Evolutionary conservation across 345 rosid genomes (phyloP), one percentile per base, ranked within the genome.

Genomic region (Camelina sativa): DNA sequence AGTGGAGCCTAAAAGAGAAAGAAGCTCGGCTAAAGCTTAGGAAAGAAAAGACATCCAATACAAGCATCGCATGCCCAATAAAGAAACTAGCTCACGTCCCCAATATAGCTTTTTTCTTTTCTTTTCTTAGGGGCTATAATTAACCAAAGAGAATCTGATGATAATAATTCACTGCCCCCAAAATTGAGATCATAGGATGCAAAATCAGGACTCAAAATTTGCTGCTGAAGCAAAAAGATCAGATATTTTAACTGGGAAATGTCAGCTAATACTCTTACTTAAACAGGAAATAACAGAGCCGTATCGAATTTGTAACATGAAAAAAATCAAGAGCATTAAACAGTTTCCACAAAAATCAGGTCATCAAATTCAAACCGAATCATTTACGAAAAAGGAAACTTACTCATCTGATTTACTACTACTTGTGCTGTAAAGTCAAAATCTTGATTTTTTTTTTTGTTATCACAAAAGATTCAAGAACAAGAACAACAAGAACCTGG

Each of bases 51-150:
- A 28, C 4, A 28, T 28, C 4, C 30, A 28, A 28, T 63, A 63
- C 46, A 70, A 69, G 65, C 76, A 77, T 65, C 15, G 72, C 80
- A 77, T 71, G 84, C 76, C 59, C 76, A 78, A 41, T 57, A 73
- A 79, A 56, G 64, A 67, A 74, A 72, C 11, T 67, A 80, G 62
- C 65, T 65, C 74, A 62, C 69, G 77, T 69, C 77, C 50, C 74
- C 41, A 59, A 55, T 28, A 23, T 51, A 72, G 65, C 75, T 69
- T 51, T 40, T 57, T 41, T 51, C 32, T 57, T 41, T 38, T 56
- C 41, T 7, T 51, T 65, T 25, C 28, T 61, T 69, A 52, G 23
- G 28, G 62, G 20, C 20, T 41, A 75, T 37, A 67, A 48, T 48
- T 30, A 37, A 74, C 0, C 66, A 48, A 25, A 66, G 59, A 13